Percentiles rank a stretch among this genome's conserved stretches.
Conservation (phyloP, 352 stramenopile genomes). For the Globisporangium mamillatum region DNA sequence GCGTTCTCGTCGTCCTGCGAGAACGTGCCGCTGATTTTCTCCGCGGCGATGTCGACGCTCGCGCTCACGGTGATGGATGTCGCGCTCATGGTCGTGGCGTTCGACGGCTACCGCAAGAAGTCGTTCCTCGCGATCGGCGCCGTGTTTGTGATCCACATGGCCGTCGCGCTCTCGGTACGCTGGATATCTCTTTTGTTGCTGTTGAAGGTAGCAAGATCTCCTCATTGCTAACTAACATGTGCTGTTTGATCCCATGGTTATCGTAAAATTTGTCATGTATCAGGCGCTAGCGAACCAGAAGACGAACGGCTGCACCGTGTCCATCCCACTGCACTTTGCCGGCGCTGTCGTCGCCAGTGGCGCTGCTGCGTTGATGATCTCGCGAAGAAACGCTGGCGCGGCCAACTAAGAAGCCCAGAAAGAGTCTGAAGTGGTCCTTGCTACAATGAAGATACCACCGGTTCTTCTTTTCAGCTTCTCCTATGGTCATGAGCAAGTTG, state of each 20-base stretch:
- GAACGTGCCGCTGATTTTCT: constrained; percentile 69
- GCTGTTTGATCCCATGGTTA: neutral
- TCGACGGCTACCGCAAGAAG: constrained; percentile 74
- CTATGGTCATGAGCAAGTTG: neutral
- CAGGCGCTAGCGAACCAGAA: constrained; percentile 72
- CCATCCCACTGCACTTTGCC: constrained; percentile 73
- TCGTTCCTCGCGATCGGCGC: constrained; percentile 40
- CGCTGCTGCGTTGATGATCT: constrained; percentile 41
- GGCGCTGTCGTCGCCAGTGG: constrained; percentile 46
- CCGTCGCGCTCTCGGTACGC: constrained; percentile 68
- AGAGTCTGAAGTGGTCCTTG: neutral
- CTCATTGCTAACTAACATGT: constrained; percentile 9
- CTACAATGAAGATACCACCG: neutral
- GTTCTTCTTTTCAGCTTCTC: neutral
- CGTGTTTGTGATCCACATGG: constrained; percentile 72
- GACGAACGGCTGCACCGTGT: constrained; percentile 73
- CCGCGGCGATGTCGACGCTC: constrained; percentile 60
- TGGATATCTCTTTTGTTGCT: neutral
- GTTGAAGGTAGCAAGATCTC: neutral
- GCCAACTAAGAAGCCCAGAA: neutral
- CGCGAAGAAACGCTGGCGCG: constrained; percentile 31
- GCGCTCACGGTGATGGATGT: constrained; percentile 77
- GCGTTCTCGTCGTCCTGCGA: constrained; percentile 75
- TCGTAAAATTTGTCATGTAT: neutral
- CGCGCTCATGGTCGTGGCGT: constrained; percentile 80